Evolutionary conservation across 2,329 filamentous ascomycete genomes (phyloP), one percentile per base, ranked within the genome.

Genomic region (Nannizziopsis barbatae): DNA sequence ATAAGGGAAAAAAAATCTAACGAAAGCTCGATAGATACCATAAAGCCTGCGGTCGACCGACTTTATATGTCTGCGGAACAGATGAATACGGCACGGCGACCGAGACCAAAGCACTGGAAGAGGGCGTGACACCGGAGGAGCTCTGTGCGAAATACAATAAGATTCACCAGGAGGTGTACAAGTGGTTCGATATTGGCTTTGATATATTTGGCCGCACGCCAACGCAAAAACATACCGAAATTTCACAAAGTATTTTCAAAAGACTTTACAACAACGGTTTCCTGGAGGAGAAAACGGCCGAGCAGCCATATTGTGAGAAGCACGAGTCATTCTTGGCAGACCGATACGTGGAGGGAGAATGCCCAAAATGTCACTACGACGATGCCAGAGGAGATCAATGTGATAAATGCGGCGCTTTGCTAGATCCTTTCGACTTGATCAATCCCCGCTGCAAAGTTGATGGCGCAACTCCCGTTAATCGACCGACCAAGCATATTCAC

Each of bases 41-140:
- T 20, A 56, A 55, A 52, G 54, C 54, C 18, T 53, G 54, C 42
- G 54, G 54, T 32, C 52, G 51, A 36, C 54, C 53, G 17, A 53
- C 51, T 1, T 42, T 56, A 18, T 56, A 55, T 30, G 38, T 56
- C 20, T 56, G 89, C 67, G 88, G 88, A 50, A 86, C 81, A 45
- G 90, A 95, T 71, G 86, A 96, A 69, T 96, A 95, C 66, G 90
- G 90, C 50, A 96, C 90, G 10, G 89, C 90, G 17, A 95, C 89
- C 30, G 90, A 95, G 69, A 95, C 90, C 20, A 95, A 94, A 71
- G 90, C 90, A 3, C 79, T 95, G 36, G 87, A 94, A 65, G 87
- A 92, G 64, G 83, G 83, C 11, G 74, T 88, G 54, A 87, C 83
- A 10, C 88, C 90, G 17, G 76, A 84, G 59, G 77, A 89, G 62